These are phyloP conservation scores for Chlamydomonas asymmetrica DNA, from an alignment of 139 green algal genomes.

Conservation along the genomic window DNA sequence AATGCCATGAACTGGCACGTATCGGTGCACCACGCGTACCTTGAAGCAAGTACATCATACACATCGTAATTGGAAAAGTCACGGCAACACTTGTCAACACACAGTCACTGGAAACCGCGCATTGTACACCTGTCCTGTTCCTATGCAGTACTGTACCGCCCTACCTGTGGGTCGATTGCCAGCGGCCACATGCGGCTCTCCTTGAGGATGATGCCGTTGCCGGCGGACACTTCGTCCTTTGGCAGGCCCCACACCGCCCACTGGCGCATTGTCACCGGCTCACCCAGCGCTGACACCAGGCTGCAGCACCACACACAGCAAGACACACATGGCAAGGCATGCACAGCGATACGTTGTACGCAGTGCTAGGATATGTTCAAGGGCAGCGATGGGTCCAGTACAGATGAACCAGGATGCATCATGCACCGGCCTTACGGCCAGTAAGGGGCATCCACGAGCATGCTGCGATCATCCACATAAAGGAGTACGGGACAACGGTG, in stretches of 20 bases:
- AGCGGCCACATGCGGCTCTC: constrained; percentile 70
- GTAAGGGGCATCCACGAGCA: too few species aligned
- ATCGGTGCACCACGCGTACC: not conserved
- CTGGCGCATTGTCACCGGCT: constrained; percentile 70
- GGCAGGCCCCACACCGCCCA: constrained; percentile 82
- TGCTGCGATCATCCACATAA: too few species aligned
- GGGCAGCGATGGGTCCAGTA: too few species aligned
- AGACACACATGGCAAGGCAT: too few species aligned
- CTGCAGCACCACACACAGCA: too few species aligned
- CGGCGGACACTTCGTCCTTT: constrained; percentile 75
- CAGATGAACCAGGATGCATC: too few species aligned
- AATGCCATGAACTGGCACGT: too few species aligned
- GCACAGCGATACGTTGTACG: too few species aligned
- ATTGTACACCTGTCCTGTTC: not conserved
- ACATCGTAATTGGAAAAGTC: too few species aligned
- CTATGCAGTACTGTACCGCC: not conserved
- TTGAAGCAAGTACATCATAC: not conserved
- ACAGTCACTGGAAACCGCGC: not conserved
- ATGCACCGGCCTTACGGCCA: too few species aligned
- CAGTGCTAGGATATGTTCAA: too few species aligned
- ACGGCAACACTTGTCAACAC: not conserved
- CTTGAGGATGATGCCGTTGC: constrained; percentile 71
- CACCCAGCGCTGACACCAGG: constrained; percentile 54
- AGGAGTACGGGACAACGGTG: too few species aligned
- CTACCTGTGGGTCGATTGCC: constrained; percentile 79